Percentiles rank a stretch among this genome's conserved stretches.
Evolutionary conservation across 371 early-diverging fungal species (phyloP).

Genomic region (Rhizopus sp.): DNA sequence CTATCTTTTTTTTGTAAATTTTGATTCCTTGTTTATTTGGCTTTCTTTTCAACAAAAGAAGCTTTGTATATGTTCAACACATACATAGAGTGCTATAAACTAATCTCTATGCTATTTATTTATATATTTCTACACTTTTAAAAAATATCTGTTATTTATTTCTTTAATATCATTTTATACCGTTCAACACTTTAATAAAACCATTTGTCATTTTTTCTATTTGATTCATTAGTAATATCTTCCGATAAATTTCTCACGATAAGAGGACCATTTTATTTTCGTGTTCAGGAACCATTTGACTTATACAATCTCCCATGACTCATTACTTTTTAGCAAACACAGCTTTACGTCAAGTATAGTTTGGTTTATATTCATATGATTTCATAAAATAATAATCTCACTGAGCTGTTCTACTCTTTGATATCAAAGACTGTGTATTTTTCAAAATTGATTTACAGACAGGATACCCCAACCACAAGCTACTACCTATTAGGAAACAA

Average conservation of each 20-base stretch:
- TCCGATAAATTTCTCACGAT: background rate
- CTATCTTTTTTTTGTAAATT: constrained; percentile 7
- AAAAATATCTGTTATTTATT: constrained; percentile 4
- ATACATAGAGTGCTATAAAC: constrained; percentile 20
- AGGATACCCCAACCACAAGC: too few species aligned
- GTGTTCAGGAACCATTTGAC: background rate
- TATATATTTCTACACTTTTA: constrained; percentile 12
- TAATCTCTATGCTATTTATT: constrained; percentile 10
- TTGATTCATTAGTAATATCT: background rate
- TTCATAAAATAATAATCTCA: too few species aligned
- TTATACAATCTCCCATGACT: too few species aligned
- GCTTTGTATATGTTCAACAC: constrained; percentile 39
- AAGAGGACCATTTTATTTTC: background rate
- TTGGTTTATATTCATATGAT: too few species aligned
- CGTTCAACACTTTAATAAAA: constrained; percentile 23
- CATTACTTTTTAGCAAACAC: too few species aligned
- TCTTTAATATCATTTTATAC: constrained; percentile 14
- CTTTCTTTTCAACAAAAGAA: constrained; percentile 17
- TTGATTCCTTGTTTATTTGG: constrained; percentile 17
- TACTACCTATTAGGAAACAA: too few species aligned
- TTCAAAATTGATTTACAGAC: too few species aligned
- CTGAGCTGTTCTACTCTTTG: too few species aligned
- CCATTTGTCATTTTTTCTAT: background rate
- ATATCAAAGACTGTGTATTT: too few species aligned
- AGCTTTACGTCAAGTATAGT: too few species aligned